Base-by-base conservation (phyloP, 164 flowering plant genomes). In the Amborella trichopoda region DNA sequence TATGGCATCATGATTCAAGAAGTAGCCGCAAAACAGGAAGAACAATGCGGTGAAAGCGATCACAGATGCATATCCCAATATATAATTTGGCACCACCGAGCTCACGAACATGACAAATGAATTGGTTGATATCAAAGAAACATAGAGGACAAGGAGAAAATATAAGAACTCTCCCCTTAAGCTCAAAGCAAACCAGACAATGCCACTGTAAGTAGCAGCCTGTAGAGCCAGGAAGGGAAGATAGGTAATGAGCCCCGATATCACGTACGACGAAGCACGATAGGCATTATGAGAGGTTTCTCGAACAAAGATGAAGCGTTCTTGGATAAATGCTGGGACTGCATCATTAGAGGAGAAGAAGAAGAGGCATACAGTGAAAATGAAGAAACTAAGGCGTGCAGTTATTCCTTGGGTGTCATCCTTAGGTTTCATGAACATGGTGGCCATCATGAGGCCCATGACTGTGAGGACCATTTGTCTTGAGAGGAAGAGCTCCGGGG, bases 261-360 rank as follows among this genome's bases (percentile, higher is more conserved):
- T 73, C n/a, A 83, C 83, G 18, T 77, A 83, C 10, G 93, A 70
- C 6, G 88, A 80, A 13, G 87, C 81, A 2, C 83, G 74, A 44
- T 80, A 77, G 3, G 88, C 83, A n/a, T 83, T 80, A 67, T 83
- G 85, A 32, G 87, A 70, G 9, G 83, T 76, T 51, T 83, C 93
- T 25, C 85, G 49, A 21, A 83, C 77, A 76, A 83, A 83, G 60
- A 80, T 83, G 72, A 75, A 83, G 5, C 94, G 40, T 54, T 83
- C 88, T 56, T 77, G 83, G 55, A 83, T 80, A 65, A 83, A 83
- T 0, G 85, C 75, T 8, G 94, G 94, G 46, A 83, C 85, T 0
- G 94, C 94, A 26, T 80, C 88, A 23, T 80, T 78, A 30, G 88
- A 83, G 26, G 94, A 80, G 49, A 77, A 83, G 73, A 80, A 80